Conservation (phyloP, 768 basidiomycete species). For the Kwoniella heveanensis region DNA sequence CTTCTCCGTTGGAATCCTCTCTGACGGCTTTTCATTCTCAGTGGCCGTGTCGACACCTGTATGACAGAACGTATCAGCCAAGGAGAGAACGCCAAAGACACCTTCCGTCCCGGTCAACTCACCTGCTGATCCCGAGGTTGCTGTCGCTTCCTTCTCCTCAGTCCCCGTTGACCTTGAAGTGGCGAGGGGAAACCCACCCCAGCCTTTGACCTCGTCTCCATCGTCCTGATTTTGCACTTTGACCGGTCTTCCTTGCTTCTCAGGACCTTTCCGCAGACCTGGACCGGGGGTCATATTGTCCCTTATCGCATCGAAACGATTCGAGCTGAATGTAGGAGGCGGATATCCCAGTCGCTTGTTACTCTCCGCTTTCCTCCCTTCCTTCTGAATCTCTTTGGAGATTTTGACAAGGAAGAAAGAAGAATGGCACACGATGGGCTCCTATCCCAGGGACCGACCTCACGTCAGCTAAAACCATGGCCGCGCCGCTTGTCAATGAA, state of each 20-base stretch:
- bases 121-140: background rate
- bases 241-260: constrained; percentile 10
- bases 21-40: too few species aligned
- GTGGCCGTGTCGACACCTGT: too few species aligned
- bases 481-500: too few species aligned
- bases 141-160: background rate
- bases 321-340: constrained; percentile 1
- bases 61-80: too few species aligned
- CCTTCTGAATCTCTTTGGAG: constrained; percentile 7
- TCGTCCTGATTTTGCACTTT: background rate
- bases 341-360: background rate
- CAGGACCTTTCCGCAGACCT: constrained; percentile 37
- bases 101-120: background rate
- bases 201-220: constrained; percentile 17
- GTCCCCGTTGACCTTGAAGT: background rate
- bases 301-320: constrained; percentile 13
- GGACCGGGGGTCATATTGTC: constrained; percentile 43
- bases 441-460: background rate
- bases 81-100: too few species aligned
- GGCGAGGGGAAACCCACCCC: constrained; percentile 39
- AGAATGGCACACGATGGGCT: constrained; percentile 6
- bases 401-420: constrained; percentile 1
- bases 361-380: constrained; percentile 6
- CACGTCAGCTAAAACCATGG: constrained; percentile 23
- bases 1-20: too few species aligned